phyloP scores from a whole-genome alignment of 2,329 filamentous ascomycete genomes.

The Aspergillus brasiliensis region DNA sequence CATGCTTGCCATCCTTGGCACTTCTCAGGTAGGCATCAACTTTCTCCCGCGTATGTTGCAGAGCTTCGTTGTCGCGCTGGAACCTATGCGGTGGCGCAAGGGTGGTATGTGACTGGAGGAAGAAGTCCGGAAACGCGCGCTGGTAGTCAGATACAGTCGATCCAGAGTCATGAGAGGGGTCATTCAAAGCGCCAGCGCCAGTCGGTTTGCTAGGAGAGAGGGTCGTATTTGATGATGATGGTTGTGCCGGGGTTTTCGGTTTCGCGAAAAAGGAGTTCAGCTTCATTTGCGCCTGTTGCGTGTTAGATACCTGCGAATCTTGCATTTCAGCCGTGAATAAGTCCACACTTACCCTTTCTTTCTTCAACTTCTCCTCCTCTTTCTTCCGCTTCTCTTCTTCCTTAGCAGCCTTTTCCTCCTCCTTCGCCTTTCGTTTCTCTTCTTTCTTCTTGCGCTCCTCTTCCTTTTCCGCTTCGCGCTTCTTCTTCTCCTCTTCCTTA shows the following conservation, averaged over 20 bases:
- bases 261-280: conserved; percentile 55
- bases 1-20: conserved; percentile 9
- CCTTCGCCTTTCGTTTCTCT: conserved; percentile 46
- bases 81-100: conserved; percentile 63
- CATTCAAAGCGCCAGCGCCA: conserved; percentile 11
- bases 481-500: conserved; percentile 51
- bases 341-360: conserved; percentile 42
- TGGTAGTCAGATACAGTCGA: conserved; percentile 59
- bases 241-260: conserved; percentile 36
- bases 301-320: conserved; percentile 23
- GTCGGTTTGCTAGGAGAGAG: conserved; percentile 32
- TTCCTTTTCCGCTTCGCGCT: conserved; percentile 48
- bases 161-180: conserved; percentile 24
- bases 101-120: conserved; percentile 70
- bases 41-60: conserved; percentile 55
- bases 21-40: conserved; percentile 44
- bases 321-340: conserved; percentile 21
- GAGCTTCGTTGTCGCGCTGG: conserved; percentile 60
- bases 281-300: conserved; percentile 50
- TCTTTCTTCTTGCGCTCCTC: conserved; percentile 48
- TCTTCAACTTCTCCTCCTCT: conserved; percentile 47
- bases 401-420: conserved; percentile 40
- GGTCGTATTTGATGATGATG: conserved; percentile 25
- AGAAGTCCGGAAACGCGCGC: conserved; percentile 78
- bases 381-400: conserved; percentile 53